A percentile compares a stretch with the other conserved stretches of the same genome.
Conservation (phyloP, 2,329 filamentous ascomycete genomes). For the Ophiostoma pallidulum region DNA sequence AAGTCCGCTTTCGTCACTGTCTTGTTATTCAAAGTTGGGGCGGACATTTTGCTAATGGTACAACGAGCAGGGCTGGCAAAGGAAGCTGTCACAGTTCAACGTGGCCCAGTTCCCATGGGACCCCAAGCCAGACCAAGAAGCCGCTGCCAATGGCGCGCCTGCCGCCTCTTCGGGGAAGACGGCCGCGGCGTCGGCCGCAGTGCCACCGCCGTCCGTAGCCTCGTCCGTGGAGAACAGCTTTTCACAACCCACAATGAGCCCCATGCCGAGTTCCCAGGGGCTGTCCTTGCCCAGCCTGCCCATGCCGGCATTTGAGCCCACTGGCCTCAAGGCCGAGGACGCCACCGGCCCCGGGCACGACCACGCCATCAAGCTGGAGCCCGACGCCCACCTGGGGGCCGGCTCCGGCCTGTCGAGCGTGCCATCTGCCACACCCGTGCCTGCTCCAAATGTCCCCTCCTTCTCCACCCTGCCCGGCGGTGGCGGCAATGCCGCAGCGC, state of each 20-base stretch:
- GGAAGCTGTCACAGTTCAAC: slow-evolving; percentile 73
- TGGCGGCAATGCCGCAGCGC: slow-evolving; percentile 36
- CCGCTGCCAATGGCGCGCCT: slow-evolving; percentile 23
- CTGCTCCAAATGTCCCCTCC: slow-evolving; percentile 22
- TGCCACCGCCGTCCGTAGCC: slow-evolving; percentile 16
- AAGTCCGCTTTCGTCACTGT: too few species aligned
- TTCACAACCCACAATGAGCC: slow-evolving; percentile 29
- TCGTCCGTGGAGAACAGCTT: slow-evolving; percentile 19
- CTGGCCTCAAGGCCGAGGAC: slow-evolving; percentile 4
- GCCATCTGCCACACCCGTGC: neutral
- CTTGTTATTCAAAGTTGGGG: too few species aligned
- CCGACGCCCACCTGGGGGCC: slow-evolving; percentile 6
- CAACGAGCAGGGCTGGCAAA: slow-evolving; percentile 74
- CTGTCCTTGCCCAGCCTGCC: slow-evolving; percentile 22
- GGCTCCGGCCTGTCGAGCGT: neutral
- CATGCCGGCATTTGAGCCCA: slow-evolving; percentile 18
- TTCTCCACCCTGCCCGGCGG: slow-evolving; percentile 21
- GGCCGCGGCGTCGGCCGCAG: slow-evolving; percentile 6
- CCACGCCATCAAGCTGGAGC: slow-evolving; percentile 18
- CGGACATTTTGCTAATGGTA: slow-evolving; percentile 11
- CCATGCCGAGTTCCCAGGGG: slow-evolving; percentile 21
- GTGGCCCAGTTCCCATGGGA: slow-evolving; percentile 95
- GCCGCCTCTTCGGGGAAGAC: neutral
- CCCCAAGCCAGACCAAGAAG: slow-evolving; percentile 57
- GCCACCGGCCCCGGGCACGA: slow-evolving; percentile 13